Evolutionary conservation across 176 grass and related monocot species (phyloP), one percentile per base, ranked within the genome.

Genomic region (Rhipidocladum racemiflorum): DNA sequence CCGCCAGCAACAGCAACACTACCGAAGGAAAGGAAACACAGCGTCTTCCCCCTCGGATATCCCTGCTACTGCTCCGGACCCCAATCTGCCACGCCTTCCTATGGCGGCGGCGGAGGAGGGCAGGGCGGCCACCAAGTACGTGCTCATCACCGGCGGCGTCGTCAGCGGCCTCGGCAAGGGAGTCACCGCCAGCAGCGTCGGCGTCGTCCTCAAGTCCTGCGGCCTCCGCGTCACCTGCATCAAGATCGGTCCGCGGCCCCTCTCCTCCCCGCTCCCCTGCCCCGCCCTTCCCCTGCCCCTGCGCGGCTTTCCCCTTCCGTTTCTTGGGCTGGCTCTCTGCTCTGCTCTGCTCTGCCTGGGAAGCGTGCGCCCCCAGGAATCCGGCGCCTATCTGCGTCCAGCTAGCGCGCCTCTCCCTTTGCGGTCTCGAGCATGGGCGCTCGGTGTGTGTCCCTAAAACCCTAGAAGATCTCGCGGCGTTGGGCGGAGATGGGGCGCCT

Each of bases 111-210:
- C 1, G 27, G 64, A 4, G 46, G 65, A 45, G 29, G 63, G 74
- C 14, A 63, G 63, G 38, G 48, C 63, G 45, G 79, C 76, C 59
- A 86, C 93, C 90, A 97, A 97, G 92, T 97, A 97, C 88, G 92
- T 97, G n/a, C 74, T 97, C 54, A 84, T 97, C 32, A 97, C 90
- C 4, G 92, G 95, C 70, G 95, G 95, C 48, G 95, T 97, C 72
- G 95, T 97, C 30, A 97, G 95, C 44, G 95, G 95, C 29, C 88
- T 97, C 72, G 95, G 95, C 50, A 97, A 97, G 90, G 95, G 95
- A 65, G 95, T 97, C 77, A 97, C 95, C 0, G 95, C 92, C 69
- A 94, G 95, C 61, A 94, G 92, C 88, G 81, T 92, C 84, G 92
- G 95, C 81, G 92, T 97, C 83, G 90, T 97, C 54, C 95, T 97